Base-by-base conservation (phyloP, 192 early-diverging fungal genomes). In the Backusella luteola region DNA sequence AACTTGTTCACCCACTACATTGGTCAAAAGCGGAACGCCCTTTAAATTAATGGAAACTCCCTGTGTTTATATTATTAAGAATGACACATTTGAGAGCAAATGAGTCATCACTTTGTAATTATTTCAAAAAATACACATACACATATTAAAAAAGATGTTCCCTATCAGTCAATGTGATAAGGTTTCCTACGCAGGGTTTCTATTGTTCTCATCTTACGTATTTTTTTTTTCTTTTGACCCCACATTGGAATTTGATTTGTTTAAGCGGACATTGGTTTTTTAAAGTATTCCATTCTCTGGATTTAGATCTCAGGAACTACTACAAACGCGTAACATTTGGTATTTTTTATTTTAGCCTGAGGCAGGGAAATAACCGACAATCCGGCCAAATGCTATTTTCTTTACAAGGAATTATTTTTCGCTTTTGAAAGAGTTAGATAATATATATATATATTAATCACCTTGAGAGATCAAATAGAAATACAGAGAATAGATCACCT, bases 51-150 rank as follows among this genome's bases (percentile, higher is more conserved):
- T 29, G 12, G 56, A 63, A 26, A 9, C 21, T 29, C 26, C 6
- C 23, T 29, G 23, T 63, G 56, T 63, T 63, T 63, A 63, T 26
- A 63, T 63, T 63, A 63, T 26, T 63, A 63, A 63, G 56, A 63
- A 63, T 63, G 56, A 63, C 26, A 63, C 26, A 63, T 29, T 29
- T 63, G 23, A 63, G 23, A 23, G 56, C 26, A 29, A 63, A 29
- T 63, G 56, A 63, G 23, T 63, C 56, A 63, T 63, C 56, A 63
- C 56, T 29, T 29, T 63, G 56, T 63, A 29, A 63, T 63, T 29
- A 29, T 14, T 11, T 26, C 21, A 29, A 63, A 63, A 63, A 14
- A 14, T 19, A 29, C 2, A 26, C 11, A 63, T 4, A 63, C 26
- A 12, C 56, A 26, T n/a, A 49, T 49, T 15, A 44, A 44, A 49